Evolutionary conservation across 805 yeast species (phyloP).

Genomic region (Candida vartiovaarae): DNA sequence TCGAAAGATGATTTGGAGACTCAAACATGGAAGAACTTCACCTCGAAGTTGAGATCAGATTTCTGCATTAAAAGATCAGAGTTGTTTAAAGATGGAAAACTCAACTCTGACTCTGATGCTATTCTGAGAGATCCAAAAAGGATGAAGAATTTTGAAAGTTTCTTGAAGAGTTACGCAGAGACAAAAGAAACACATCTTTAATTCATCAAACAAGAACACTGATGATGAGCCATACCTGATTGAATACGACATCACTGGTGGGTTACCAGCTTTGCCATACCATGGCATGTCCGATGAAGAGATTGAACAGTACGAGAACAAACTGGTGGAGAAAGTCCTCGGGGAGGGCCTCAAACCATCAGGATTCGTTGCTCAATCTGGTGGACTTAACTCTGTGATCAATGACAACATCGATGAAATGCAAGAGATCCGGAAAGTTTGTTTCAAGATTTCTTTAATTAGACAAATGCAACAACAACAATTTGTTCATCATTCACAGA

Average conservation of each 20-base stretch:
- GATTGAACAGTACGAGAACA: conserved; percentile 38
- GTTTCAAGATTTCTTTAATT: conserved; percentile 82
- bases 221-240: conserved; percentile 42
- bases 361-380: conserved; percentile 33
- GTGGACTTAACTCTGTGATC: conserved; percentile 56
- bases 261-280: conserved; percentile 60
- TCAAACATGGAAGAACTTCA: conserved; percentile 77
- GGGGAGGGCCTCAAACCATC: conserved; percentile 32
- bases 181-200: conserved; percentile 27
- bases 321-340: conserved; percentile 33
- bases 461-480: conserved; percentile 86
- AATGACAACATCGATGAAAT: conserved; percentile 65
- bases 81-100: conserved; percentile 50
- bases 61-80: conserved; percentile 62
- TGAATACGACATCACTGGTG: conserved; percentile 82
- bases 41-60: conserved; percentile 73
- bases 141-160: conserved; percentile 50
- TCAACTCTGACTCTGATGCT: conserved; percentile 67
- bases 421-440: conserved; percentile 81
- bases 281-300: conserved; percentile 44
- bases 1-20: conserved; percentile 65
- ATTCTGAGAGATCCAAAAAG: conserved; percentile 54
- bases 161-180: conserved; percentile 25
- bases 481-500: conserved; percentile 65
- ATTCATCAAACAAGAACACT: conserved; percentile 26